phyloP scores from a whole-genome alignment of 1,284 basidiomycete genomes.

The Naganishia liquefaciens region DNA sequence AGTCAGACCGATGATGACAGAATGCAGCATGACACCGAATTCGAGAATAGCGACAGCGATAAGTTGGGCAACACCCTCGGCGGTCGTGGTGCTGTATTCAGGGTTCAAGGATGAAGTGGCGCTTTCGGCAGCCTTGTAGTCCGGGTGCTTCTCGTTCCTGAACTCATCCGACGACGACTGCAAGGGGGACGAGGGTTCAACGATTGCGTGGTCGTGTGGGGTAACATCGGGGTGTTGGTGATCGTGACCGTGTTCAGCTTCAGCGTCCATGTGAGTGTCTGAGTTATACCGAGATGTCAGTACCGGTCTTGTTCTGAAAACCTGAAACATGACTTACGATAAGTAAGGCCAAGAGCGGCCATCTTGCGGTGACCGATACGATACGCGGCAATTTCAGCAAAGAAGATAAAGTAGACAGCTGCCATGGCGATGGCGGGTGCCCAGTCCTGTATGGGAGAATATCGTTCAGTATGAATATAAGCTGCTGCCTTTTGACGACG shows the following conservation, averaged over 20 bases:
- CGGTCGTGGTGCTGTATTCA: slow-evolving; percentile 28
- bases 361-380: slow-evolving; percentile 57
- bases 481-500: slow-evolving; percentile 35
- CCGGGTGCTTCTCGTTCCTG: slow-evolving; percentile 12
- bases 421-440: slow-evolving; percentile 75
- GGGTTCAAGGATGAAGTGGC: slow-evolving; percentile 18
- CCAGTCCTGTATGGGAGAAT: slow-evolving; percentile 62
- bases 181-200: slow-evolving; percentile 35
- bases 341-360: slow-evolving; percentile 44
- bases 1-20: slow-evolving; percentile 85
- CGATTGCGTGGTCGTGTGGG: slow-evolving; percentile 41
- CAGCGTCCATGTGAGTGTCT: slow-evolving; percentile 60
- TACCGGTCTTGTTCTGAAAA: slow-evolving; percentile 51
- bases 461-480: slow-evolving; percentile 2
- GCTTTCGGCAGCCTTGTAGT: slow-evolving; percentile 6
- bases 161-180: slow-evolving; percentile 31
- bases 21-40: slow-evolving; percentile 87
- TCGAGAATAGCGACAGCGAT: slow-evolving; percentile 61
- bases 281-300: background rate
- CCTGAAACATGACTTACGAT: slow-evolving; percentile 41
- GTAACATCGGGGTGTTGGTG: slow-evolving; percentile 67
- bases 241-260: slow-evolving; percentile 62
- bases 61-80: slow-evolving; percentile 65
- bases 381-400: slow-evolving; percentile 80
- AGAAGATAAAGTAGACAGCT: slow-evolving; percentile 79